Evolutionary conservation across 2,329 filamentous ascomycete species (phyloP), one percentile per base, ranked within the genome.

Genomic region (Cordyceps cicadae): DNA sequence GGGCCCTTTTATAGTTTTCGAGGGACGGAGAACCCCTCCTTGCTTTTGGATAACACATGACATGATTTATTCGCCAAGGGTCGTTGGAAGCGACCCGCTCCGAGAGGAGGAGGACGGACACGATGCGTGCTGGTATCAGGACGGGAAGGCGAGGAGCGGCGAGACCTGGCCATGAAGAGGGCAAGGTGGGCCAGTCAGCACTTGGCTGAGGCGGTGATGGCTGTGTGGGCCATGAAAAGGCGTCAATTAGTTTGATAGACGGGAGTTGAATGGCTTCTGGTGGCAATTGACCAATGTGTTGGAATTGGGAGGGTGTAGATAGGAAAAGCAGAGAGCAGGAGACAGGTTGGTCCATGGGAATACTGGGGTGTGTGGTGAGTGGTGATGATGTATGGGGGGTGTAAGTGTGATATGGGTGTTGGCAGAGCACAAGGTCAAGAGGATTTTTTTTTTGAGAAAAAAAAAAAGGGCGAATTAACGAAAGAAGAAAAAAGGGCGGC

Each of bases 1-100:
- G 69, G 70, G 71, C 73, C 81, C 76, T 85, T 87, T 87, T 87
- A 87, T 87, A 87, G 76, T 79, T 82, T 78, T 82, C 70, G 51
- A 52, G 26, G 63, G 63, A 64, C 66, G 66, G 63, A 64, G 65
- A 66, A 11, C 69, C 67, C 70, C 69, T 69, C 70, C 66, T 63
- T 67, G 71, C 66, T 72, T 68, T 69, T 71, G 73, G 74, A 78
- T 76, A 79, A 76, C 70, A 73, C 66, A 70, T 68, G 67, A 67
- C 66, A 69, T 71, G 11, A 70, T 76, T 71, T 68, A 79, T 79
- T 79, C 76, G 76, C 73, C 69, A 65, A 68, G 71, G 58, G 63
- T 63, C 64, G 63, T 45, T 64, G 67, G 63, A 67, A 62, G 57
- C 69, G 75, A 76, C 77, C 78, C 78, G 75, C 78, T 73, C 69